Percentiles rank a stretch among this genome's conserved stretches.
Conservation (phyloP, 352 stramenopile species). For the Saprolegnia diclina region DNA sequence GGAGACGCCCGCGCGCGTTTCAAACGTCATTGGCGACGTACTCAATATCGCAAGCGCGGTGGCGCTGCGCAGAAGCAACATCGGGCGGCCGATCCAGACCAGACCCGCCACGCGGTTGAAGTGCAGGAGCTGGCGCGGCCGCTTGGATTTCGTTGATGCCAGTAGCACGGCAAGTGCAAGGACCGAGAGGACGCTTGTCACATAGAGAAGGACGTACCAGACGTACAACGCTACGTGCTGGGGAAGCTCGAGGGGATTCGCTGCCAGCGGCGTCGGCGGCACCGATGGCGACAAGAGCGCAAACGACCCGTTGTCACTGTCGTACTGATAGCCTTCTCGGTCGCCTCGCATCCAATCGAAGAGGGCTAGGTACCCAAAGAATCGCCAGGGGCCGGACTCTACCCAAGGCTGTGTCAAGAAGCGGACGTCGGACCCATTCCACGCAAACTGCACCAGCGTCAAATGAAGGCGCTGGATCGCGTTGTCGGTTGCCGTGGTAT, state of each 20-base stretch:
- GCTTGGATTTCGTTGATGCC: neutral
- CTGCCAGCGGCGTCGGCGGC: neutral
- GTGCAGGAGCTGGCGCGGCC: neutral
- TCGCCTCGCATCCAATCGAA: slow-evolving; percentile 12
- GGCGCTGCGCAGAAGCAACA: slow-evolving; percentile 22
- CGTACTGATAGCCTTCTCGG: neutral
- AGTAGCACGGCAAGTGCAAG: neutral
- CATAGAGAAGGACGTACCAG: neutral
- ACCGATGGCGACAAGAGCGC: neutral
- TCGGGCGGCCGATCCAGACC: slow-evolving; percentile 19
- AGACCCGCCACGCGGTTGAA: slow-evolving; percentile 22
- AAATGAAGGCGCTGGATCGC: neutral
- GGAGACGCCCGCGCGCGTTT: neutral
- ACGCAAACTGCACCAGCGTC: neutral
- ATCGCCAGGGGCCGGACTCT: neutral
- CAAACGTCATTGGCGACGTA: slow-evolving; percentile 2
- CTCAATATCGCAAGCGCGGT: slow-evolving; percentile 10
- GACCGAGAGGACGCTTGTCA: neutral
- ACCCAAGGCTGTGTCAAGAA: neutral
- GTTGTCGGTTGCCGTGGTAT: neutral
- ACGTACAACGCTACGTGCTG: neutral
- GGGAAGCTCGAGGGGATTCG: slow-evolving; percentile 3
- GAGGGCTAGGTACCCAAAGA: slow-evolving; percentile 9
- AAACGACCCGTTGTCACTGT: neutral
- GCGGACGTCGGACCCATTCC: neutral